Evolutionary conservation across 1,139 yeast genomes (phyloP).

Genomic region (Yamadazyma atlantica): DNA sequence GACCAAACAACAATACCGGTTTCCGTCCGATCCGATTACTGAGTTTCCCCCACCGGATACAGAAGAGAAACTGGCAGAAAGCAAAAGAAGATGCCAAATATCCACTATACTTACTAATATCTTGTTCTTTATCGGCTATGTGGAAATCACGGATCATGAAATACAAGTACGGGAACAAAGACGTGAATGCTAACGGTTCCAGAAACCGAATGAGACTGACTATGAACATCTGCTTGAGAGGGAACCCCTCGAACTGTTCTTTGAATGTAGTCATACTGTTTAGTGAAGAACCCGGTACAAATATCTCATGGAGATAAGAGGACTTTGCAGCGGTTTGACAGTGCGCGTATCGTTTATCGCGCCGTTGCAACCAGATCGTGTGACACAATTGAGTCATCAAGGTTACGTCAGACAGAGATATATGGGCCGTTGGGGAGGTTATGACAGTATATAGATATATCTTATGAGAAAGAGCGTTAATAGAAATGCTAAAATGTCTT

Average conservation of each 20-base stretch:
- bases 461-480: too few relatives aligned
- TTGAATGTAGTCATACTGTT: conserved; percentile 4
- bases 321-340: too few relatives aligned
- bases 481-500: too few relatives aligned
- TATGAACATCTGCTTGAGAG: conserved; percentile 48
- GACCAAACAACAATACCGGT: conserved; percentile 49
- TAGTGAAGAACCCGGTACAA: too few relatives aligned
- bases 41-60: conserved; percentile 57
- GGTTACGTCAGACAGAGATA: too few relatives aligned
- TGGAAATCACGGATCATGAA: conserved; percentile 61
- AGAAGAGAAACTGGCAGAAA: conserved; percentile 51
- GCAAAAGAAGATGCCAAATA: conserved; percentile 58
- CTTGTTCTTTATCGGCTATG: conserved; percentile 48
- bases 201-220: conserved; percentile 48
- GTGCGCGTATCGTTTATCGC: too few relatives aligned
- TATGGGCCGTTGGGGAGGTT: too few relatives aligned
- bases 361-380: too few relatives aligned
- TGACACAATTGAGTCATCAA: too few relatives aligned
- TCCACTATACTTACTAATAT: conserved; percentile 57
- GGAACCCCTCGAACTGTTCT: conserved; percentile 39
- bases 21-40: conserved; percentile 60
- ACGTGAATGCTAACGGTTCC: conserved; percentile 64
- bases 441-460: too few relatives aligned
- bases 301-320: too few relatives aligned
- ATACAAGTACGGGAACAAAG: conserved; percentile 61